Evolutionary conservation across 768 basidiomycete species (phyloP).

Genomic region (Boletus sensibilis): DNA sequence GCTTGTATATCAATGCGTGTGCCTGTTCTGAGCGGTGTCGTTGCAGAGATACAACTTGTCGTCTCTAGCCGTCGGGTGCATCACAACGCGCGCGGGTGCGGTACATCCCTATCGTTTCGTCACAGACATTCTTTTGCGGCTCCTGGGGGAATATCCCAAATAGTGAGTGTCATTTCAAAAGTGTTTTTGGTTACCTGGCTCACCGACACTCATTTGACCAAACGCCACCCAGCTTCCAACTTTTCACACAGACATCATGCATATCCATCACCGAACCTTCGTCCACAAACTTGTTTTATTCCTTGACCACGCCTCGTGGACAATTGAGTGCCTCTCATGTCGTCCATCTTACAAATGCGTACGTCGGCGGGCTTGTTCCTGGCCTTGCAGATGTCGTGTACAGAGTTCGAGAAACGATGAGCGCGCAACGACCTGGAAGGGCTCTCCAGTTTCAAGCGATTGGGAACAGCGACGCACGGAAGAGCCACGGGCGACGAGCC

Average conservation of each 20-base stretch:
- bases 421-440: slow-evolving; percentile 57
- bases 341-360: slow-evolving; percentile 57
- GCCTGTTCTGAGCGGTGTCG: neutral
- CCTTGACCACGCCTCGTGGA: slow-evolving; percentile 44
- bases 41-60: slow-evolving; percentile 52
- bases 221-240: slow-evolving; percentile 30
- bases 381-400: slow-evolving; percentile 34
- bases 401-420: slow-evolving; percentile 53
- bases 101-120: slow-evolving; percentile 71
- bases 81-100: slow-evolving; percentile 56
- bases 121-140: slow-evolving; percentile 53
- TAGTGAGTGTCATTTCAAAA: slow-evolving; percentile 23
- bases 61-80: slow-evolving; percentile 45
- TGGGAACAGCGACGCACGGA: slow-evolving; percentile 5
- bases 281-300: slow-evolving; percentile 32
- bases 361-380: slow-evolving; percentile 46
- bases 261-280: slow-evolving; percentile 33
- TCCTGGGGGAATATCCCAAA: slow-evolving; percentile 49
- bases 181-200: slow-evolving; percentile 3
- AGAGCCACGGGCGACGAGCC: slow-evolving; percentile 45
- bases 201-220: neutral
- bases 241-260: slow-evolving; percentile 47
- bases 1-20: neutral
- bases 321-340: slow-evolving; percentile 40
- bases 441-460: slow-evolving; percentile 22